These are phyloP conservation scores for Diphasiastrum complanatum DNA, from an alignment of 83 land plant genomes.

Conservation along the genomic window DNA sequence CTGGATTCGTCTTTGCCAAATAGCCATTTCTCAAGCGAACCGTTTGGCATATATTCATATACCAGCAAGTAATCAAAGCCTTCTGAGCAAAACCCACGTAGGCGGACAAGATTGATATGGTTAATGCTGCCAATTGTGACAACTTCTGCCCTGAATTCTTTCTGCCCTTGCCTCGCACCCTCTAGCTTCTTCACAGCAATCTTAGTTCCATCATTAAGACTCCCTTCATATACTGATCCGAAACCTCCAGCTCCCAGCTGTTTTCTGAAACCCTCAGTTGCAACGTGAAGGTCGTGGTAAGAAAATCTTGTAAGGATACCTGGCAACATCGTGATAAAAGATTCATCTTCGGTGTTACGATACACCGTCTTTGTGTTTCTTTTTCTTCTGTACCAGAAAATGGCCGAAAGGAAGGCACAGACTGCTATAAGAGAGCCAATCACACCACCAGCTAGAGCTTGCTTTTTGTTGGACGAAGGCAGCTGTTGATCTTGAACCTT, in stretches of 20 bases:
- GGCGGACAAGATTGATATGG: conserved; percentile 17
- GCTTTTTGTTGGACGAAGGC: no score
- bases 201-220: not conserved
- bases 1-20: not conserved
- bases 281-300: not conserved
- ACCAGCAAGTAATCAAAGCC: not conserved
- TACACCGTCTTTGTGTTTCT: conserved; percentile 1
- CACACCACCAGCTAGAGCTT: no score
- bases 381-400: no score
- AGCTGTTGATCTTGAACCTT: no score
- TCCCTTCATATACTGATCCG: conserved; percentile 15
- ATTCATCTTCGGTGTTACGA: not conserved
- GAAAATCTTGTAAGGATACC: not conserved
- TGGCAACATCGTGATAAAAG: conserved; percentile 5
- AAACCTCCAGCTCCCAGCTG: conserved; percentile 16
- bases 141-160: conserved; percentile 24
- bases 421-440: no score
- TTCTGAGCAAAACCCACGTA: conserved; percentile 21
- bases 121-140: conserved; percentile 12
- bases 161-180: conserved; percentile 18
- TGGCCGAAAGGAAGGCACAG: no score
- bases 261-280: conserved; percentile 4
- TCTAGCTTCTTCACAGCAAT: conserved; percentile 29
- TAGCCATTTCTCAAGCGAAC: conserved; percentile 23
- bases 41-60: conserved; percentile 24